Evolutionary conservation across 768 basidiomycete genomes (phyloP), one percentile per base, ranked within the genome.

Genomic region (Austroboletus eburneus): DNA sequence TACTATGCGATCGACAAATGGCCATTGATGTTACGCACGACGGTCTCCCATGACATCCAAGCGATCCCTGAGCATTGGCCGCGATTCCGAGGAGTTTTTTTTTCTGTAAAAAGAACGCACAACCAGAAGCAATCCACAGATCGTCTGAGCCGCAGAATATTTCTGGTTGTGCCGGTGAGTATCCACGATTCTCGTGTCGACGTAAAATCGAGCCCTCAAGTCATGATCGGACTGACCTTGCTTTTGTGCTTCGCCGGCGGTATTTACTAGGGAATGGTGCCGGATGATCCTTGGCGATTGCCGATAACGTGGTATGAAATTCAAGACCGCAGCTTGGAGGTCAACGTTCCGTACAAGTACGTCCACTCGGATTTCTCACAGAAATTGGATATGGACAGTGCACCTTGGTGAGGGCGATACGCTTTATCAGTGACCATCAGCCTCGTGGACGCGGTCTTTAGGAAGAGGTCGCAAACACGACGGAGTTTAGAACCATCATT

Each of bases 131-230:
- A n/a, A n/a, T n/a, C n/a, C n/a, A n/a, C n/a, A n/a, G n/a, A n/a
- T n/a, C n/a, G n/a, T n/a, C n/a, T n/a, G n/a, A n/a, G n/a, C n/a
- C n/a, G n/a, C n/a, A n/a, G n/a, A n/a, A n/a, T n/a, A n/a, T n/a
- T n/a, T n/a, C n/a, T n/a, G n/a, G n/a, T n/a, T n/a, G n/a, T 78
- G 91, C 63, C 95, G 93, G 93, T 84, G 57, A 48, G 79, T 63
- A 5, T 17, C 24, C 10, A 16, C 17, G 27, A 18, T 42, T 30
- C 18, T 32, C 14, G 13, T 18, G 27, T 21, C 9, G 22, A 29
- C 20, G 21, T 21, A 22, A 17, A 25, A 24, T 46, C 27, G 8
- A 18, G 10, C 4, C 33, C 12, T n/a, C n/a, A n/a, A n/a, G n/a
- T n/a, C 18, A 40, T 10, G 25, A 27, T 27, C 25, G 40, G 12